A percentile compares a stretch with the other conserved stretches of the same genome.
These are phyloP conservation scores for rapeseed (Brassica napus) DNA, from an alignment of 345 rosid species.

Conservation along the genomic window Da-Ae NC_063451.1:37907501-37908000, in stretches of 20 bases:
- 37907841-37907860: not conserved
- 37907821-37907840: not conserved
- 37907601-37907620: conserved; percentile 22
- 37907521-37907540: conserved; percentile 52
- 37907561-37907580: not conserved
- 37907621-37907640: conserved; percentile 50
- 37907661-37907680: conserved; percentile 28
- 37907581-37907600: not conserved
- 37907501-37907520: conserved; percentile 64
- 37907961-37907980: too few relatives aligned
- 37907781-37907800: not conserved
- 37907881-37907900: not conserved
- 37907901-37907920: not conserved
- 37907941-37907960: too few relatives aligned
- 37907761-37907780: not conserved
- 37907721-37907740: conserved; percentile 18
- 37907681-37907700: conserved; percentile 25
- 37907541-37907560: conserved; percentile 32
- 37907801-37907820: not conserved
- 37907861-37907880: not conserved
- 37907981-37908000: too few relatives aligned
- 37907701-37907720: conserved; percentile 18
- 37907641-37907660: conserved; percentile 41
- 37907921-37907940: too few relatives aligned
- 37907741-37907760: not conserved